Evolutionary conservation across 2,329 filamentous ascomycete genomes (phyloP).

Genomic region (Epichloe bromicola): DNA sequence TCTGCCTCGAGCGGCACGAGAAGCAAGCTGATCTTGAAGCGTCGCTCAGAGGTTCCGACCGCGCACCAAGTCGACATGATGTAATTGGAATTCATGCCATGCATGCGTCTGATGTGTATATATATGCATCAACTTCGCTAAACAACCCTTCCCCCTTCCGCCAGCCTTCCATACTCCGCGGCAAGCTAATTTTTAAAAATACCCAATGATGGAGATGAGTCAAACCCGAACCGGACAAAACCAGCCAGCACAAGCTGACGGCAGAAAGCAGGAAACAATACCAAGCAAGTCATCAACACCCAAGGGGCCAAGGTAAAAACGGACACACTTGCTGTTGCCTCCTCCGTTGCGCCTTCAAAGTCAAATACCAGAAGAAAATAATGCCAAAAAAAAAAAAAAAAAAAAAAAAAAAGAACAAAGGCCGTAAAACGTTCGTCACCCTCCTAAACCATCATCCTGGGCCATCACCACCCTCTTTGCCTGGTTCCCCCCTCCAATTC

Average conservation of each 20-base stretch:
- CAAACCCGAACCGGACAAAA: background rate
- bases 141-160: background rate
- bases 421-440: background rate
- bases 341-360: constrained; percentile 3
- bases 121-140: constrained; percentile 1
- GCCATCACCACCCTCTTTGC: too few species aligned
- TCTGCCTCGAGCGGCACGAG: too few species aligned
- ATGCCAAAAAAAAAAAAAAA: background rate
- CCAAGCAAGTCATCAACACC: background rate
- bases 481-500: background rate
- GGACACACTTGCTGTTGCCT: background rate
- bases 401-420: background rate
- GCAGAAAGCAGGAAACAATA: constrained; percentile 2
- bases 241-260: constrained; percentile 3
- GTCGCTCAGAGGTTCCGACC: too few species aligned
- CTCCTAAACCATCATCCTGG: too few species aligned
- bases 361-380: background rate
- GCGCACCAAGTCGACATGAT: background rate
- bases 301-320: background rate
- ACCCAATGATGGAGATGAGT: constrained; percentile 7
- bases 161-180: too few species aligned
- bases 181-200: background rate
- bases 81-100: constrained; percentile 6
- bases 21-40: too few species aligned
- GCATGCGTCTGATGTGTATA: constrained; percentile 4